Percentiles rank a stretch among this genome's conserved stretches.
These are phyloP conservation scores for Cyclocybe cylindracea DNA, from an alignment of 768 basidiomycete genomes.

Conservation along the genomic window DNA sequence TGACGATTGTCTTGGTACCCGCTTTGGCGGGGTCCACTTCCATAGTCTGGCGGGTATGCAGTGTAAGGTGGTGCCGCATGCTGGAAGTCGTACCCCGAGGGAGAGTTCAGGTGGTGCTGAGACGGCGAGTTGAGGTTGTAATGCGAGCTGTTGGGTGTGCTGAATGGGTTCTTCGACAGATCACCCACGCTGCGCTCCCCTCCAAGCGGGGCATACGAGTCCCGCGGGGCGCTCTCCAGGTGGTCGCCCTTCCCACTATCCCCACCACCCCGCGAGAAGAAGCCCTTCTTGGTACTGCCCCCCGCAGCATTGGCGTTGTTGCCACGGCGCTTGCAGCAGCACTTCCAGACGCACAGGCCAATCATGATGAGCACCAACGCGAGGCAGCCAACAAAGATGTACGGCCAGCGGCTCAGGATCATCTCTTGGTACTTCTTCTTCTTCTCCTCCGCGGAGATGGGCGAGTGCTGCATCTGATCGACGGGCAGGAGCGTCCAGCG, in stretches of 20 bases:
- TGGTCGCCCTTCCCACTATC: slow-evolving; percentile 14
- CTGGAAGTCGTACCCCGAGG: background rate
- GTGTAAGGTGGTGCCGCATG: slow-evolving; percentile 3
- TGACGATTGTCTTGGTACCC: background rate
- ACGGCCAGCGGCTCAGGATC: slow-evolving; percentile 73
- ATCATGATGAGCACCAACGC: slow-evolving; percentile 44
- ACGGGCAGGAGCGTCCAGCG: slow-evolving; percentile 63
- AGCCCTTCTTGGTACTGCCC: slow-evolving; percentile 10
- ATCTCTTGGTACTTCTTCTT: slow-evolving; percentile 65
- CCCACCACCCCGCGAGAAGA: slow-evolving; percentile 3
- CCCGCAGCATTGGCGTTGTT: slow-evolving; percentile 7
- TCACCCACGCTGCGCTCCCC: slow-evolving; percentile 19
- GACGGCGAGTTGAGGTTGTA: background rate
- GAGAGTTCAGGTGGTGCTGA: slow-evolving; percentile 1
- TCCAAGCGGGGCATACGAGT: slow-evolving; percentile 33
- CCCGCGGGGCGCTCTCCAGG: slow-evolving; percentile 25
- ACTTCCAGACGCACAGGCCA: slow-evolving; percentile 58
- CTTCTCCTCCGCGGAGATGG: slow-evolving; percentile 63
- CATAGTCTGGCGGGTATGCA: slow-evolving; percentile 4
- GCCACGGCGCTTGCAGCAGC: slow-evolving; percentile 42
- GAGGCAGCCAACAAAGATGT: slow-evolving; percentile 65
- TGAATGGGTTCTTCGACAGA: slow-evolving; percentile 1
- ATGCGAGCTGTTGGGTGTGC: background rate
- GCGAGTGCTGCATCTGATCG: slow-evolving; percentile 60
- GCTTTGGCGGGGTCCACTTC: slow-evolving; percentile 1